Evolutionary conservation across 768 basidiomycete genomes (phyloP).

Genomic region (Collybiopsis confluens): DNA sequence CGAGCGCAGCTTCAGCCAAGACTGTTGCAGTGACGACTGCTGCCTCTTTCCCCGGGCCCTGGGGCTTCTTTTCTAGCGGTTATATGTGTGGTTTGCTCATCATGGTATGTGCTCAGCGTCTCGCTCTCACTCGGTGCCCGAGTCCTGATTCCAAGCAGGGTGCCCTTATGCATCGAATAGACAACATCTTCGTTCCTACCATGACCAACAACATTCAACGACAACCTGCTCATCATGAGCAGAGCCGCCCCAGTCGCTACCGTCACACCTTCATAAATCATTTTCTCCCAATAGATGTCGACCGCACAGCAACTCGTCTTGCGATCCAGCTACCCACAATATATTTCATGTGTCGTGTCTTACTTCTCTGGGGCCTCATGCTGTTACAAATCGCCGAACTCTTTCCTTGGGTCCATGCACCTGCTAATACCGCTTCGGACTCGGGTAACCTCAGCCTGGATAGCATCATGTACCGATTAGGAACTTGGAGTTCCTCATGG

Average conservation of each 20-base stretch:
- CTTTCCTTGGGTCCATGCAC: slow-evolving; percentile 21
- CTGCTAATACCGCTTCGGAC: background rate
- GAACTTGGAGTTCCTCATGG: slow-evolving; percentile 40
- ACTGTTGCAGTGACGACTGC: slow-evolving; percentile 3
- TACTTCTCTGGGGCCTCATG: slow-evolving; percentile 54
- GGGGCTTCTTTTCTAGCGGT: slow-evolving; percentile 70
- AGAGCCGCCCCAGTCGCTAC: slow-evolving; percentile 17
- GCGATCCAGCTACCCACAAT: slow-evolving; percentile 60
- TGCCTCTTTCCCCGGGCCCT: slow-evolving; percentile 53
- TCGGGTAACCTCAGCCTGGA: slow-evolving; percentile 12
- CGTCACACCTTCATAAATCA: slow-evolving; percentile 25
- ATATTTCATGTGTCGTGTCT: slow-evolving; percentile 52
- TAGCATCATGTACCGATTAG: slow-evolving; percentile 30
- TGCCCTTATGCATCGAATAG: slow-evolving; percentile 69
- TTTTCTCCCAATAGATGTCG: slow-evolving; percentile 63
- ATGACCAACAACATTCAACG: slow-evolving; percentile 29
- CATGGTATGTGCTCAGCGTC: slow-evolving; percentile 41
- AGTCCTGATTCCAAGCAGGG: slow-evolving; percentile 36
- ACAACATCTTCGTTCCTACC: slow-evolving; percentile 72
- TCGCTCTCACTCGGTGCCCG: background rate
- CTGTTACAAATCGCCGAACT: slow-evolving; percentile 52
- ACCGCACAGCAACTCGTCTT: slow-evolving; percentile 54
- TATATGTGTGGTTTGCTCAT: slow-evolving; percentile 65
- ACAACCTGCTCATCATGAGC: slow-evolving; percentile 16
- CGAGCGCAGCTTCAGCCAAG: background rate